phyloP scores from a whole-genome alignment of 371 early-diverging fungal genomes.

The Batrachochytrium dendrobatidis region DNA sequence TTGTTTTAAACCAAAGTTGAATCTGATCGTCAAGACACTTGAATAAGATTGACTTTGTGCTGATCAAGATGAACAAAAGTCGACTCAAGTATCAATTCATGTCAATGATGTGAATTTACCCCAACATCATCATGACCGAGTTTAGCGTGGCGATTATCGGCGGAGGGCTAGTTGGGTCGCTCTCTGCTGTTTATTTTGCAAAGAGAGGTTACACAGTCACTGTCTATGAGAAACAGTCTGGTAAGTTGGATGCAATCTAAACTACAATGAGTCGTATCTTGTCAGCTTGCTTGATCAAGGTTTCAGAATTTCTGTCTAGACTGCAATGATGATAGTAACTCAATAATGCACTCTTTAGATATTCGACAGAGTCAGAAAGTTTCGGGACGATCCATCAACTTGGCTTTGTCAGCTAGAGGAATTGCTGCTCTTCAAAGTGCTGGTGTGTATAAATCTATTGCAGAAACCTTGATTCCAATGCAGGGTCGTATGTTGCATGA shows the following conservation, averaged over 20 bases:
- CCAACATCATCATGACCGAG: background rate
- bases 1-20: too few relatives aligned
- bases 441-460: constrained; percentile 58
- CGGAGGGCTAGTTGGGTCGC: constrained; percentile 88
- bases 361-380: background rate
- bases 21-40: too few relatives aligned
- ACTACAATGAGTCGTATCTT: too few relatives aligned
- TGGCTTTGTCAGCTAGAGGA: constrained; percentile 88
- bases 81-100: too few relatives aligned
- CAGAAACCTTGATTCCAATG: constrained; percentile 81
- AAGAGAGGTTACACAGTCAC: constrained; percentile 84
- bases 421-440: constrained; percentile 70
- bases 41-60: too few relatives aligned
- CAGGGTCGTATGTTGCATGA: constrained; percentile 88
- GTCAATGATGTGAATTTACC: background rate
- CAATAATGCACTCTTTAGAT: too few relatives aligned
- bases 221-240: constrained; percentile 79
- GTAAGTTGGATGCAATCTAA: constrained; percentile 30
- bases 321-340: too few relatives aligned
- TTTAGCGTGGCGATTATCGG: constrained; percentile 61
- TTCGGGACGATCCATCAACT: constrained; percentile 81
- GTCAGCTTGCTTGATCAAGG: too few relatives aligned
- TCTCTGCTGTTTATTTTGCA: constrained; percentile 86
- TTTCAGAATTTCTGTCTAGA: too few relatives aligned
- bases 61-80: too few relatives aligned